phyloP scores from a whole-genome alignment of 2,329 filamentous ascomycete species.

The Neonectria hederae region DNA sequence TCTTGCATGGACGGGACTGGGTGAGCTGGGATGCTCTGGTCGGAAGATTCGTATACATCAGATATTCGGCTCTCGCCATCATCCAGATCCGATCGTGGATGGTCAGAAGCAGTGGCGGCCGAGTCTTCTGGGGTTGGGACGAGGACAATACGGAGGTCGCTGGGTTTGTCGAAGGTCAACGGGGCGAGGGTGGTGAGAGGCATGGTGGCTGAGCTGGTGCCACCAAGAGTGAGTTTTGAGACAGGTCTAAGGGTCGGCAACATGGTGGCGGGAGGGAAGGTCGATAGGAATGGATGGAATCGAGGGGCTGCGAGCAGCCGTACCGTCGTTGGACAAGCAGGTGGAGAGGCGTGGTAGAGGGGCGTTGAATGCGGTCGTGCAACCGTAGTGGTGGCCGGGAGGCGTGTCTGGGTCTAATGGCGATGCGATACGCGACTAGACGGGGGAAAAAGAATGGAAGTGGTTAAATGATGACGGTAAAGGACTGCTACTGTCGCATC shows the following conservation, averaged over 20 bases:
- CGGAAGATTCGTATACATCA: conserved; percentile 27
- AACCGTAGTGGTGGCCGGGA: conserved; percentile 17
- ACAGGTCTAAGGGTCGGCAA: conserved; percentile 36
- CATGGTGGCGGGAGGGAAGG: conserved; percentile 33
- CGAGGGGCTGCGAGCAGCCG: conserved; percentile 28
- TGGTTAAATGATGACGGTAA: conserved; percentile 30
- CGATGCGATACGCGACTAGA: conserved; percentile 29
- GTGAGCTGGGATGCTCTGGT: conserved; percentile 57
- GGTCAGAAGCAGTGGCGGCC: conserved; percentile 16
- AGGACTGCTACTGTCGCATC: conserved; percentile 39
- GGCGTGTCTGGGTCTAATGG: conserved; percentile 23
- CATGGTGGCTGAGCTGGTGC: conserved; percentile 42
- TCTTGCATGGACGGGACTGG: conserved; percentile 81
- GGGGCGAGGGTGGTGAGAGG: conserved; percentile 43
- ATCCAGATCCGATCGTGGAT: conserved; percentile 25
- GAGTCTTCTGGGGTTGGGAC: conserved; percentile 39
- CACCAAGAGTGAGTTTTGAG: conserved; percentile 37
- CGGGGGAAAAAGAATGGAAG: conserved; percentile 36
- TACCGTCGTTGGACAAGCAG: conserved; percentile 22
- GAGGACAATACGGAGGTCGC: conserved; percentile 44
- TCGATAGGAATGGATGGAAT: conserved; percentile 11
- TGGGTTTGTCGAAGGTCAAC: conserved; percentile 42
- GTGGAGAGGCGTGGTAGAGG: conserved; percentile 16
- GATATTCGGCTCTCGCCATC: conserved; percentile 23
- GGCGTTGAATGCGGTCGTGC: conserved; percentile 16